These are phyloP conservation scores for Tubosaeta sp. DNA, from an alignment of 768 basidiomycete genomes.

Conservation along the genomic window DNA sequence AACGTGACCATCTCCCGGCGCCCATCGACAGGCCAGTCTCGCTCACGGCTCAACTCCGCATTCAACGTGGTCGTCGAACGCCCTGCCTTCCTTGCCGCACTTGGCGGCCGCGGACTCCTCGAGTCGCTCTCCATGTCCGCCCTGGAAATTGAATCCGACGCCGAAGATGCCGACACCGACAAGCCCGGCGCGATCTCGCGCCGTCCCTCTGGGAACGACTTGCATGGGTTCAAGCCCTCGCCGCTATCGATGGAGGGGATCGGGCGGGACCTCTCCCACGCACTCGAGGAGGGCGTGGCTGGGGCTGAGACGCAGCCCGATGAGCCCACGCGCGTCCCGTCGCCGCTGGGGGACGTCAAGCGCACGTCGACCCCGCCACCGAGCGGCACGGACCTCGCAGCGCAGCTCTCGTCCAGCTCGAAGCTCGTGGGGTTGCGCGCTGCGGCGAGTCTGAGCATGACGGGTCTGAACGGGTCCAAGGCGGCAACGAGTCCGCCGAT, in stretches of 20 bases:
- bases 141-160: constrained; percentile 47
- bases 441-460: constrained; percentile 25
- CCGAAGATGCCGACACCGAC: constrained; percentile 20
- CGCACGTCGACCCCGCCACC: constrained; percentile 2
- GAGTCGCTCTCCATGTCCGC: constrained; percentile 51
- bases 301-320: not conserved
- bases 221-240: constrained; percentile 8
- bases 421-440: constrained; percentile 47
- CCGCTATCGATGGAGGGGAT: constrained; percentile 31
- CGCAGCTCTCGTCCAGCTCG: constrained; percentile 43
- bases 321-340: not conserved
- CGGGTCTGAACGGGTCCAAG: constrained; percentile 18
- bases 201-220: constrained; percentile 9
- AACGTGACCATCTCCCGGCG: constrained; percentile 30
- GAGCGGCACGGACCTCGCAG: constrained; percentile 35
- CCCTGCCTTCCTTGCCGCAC: constrained; percentile 17
- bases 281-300: constrained; percentile 24
- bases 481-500: constrained; percentile 52
- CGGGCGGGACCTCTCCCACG: constrained; percentile 28
- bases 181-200: constrained; percentile 10
- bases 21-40: constrained; percentile 22
- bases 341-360: constrained; percentile 1
- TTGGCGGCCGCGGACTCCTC: constrained; percentile 32
- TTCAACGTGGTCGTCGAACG: constrained; percentile 19
- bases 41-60: constrained; percentile 19